Evolutionary conservation across 352 stramenopile genomes (phyloP).

Genomic region (Phytopythium helicoides): DNA sequence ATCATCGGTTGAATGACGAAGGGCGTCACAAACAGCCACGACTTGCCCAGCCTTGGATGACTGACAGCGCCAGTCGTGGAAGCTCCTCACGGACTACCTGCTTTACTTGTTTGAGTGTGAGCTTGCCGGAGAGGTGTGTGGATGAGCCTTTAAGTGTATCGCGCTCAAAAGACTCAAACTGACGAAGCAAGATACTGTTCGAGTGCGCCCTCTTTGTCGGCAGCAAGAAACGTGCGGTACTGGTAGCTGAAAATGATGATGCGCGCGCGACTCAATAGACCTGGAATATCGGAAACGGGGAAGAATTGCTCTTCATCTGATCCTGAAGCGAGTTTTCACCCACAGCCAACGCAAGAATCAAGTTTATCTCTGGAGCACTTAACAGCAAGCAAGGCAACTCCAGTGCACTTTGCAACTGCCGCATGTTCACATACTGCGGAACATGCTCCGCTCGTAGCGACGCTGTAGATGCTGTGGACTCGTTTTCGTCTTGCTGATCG

Average conservation of each 20-base stretch:
- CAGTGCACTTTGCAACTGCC: slow-evolving; percentile 43
- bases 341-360: slow-evolving; percentile 36
- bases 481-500: neutral
- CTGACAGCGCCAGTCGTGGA: slow-evolving; percentile 51
- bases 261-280: slow-evolving; percentile 45
- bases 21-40: slow-evolving; percentile 23
- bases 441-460: slow-evolving; percentile 8
- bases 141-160: slow-evolving; percentile 39
- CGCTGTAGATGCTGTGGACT: slow-evolving; percentile 5
- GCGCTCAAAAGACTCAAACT: slow-evolving; percentile 53
- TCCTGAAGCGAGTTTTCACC: neutral
- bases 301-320: slow-evolving; percentile 24
- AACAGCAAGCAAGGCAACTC: slow-evolving; percentile 55
- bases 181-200: slow-evolving; percentile 43
- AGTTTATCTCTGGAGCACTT: slow-evolving; percentile 55
- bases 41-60: slow-evolving; percentile 49
- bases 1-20: slow-evolving; percentile 14
- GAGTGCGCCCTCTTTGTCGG: slow-evolving; percentile 14
- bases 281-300: slow-evolving; percentile 29
- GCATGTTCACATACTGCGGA: slow-evolving; percentile 29
- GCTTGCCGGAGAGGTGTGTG: slow-evolving; percentile 41
- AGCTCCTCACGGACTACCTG: slow-evolving; percentile 41
- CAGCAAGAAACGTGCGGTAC: slow-evolving; percentile 26
- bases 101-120: slow-evolving; percentile 47
- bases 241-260: slow-evolving; percentile 64